A percentile compares a stretch with the other conserved stretches of the same genome.
Conservation (phyloP, 2,329 filamentous ascomycete species). For the Pseudocercospora fuligena region DNA sequence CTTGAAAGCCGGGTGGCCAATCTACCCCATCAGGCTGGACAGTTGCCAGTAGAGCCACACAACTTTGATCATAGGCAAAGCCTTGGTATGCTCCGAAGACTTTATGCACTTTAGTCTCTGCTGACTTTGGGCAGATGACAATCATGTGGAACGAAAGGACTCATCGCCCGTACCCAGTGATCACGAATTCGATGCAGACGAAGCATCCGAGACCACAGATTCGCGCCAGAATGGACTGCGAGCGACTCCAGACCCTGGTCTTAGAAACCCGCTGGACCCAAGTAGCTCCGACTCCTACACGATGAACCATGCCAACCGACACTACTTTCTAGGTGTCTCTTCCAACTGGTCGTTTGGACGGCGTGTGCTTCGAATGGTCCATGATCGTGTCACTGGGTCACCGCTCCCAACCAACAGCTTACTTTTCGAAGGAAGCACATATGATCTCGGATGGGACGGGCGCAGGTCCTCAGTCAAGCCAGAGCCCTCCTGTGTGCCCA, state of each 20-base stretch:
- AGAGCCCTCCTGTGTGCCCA: slow-evolving; percentile 50
- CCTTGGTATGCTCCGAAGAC: not conserved
- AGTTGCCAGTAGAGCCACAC: not conserved
- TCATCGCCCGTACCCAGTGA: not conserved
- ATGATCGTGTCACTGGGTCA: slow-evolving; percentile 52
- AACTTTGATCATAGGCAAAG: not conserved
- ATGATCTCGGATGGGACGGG: slow-evolving; percentile 59
- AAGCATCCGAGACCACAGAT: slow-evolving; percentile 12
- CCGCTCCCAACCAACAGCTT: slow-evolving; percentile 48
- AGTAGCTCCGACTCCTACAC: slow-evolving; percentile 34
- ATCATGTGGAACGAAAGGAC: slow-evolving; percentile 17
- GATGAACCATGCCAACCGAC: slow-evolving; percentile 48
- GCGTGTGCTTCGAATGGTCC: slow-evolving; percentile 54
- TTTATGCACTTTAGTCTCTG: not conserved
- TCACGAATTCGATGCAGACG: slow-evolving; percentile 15
- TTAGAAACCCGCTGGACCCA: slow-evolving; percentile 52
- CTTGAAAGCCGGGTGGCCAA: slow-evolving; percentile 24
- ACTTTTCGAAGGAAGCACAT: slow-evolving; percentile 58
- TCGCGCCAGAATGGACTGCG: slow-evolving; percentile 15
- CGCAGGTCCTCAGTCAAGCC: slow-evolving; percentile 37
- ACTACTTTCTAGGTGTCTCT: slow-evolving; percentile 58
- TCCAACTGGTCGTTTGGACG: slow-evolving; percentile 63
- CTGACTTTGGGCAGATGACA: slow-evolving; percentile 14
- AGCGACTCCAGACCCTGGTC: slow-evolving; percentile 29
- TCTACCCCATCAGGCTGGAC: slow-evolving; percentile 10